Percentiles rank a stretch among this genome's conserved stretches.
Conservation (phyloP, 768 basidiomycete genomes). For the Boletus tylopilopsis region DNA sequence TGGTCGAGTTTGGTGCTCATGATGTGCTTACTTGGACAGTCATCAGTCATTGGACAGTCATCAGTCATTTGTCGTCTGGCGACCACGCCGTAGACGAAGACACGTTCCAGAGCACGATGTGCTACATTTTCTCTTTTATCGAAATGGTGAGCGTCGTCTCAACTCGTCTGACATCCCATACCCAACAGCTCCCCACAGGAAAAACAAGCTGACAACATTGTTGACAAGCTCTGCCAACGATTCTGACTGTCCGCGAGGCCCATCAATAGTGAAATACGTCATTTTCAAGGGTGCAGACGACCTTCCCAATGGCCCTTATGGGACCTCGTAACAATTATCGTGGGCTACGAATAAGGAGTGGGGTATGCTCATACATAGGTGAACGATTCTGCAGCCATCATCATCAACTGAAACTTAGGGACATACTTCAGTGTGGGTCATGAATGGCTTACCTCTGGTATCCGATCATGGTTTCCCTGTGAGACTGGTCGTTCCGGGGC, state of each 20-base stretch:
- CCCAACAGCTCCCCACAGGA: conserved; percentile 53
- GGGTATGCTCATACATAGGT: conserved; percentile 51
- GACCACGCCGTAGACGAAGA: conserved; percentile 91
- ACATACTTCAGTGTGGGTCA: conserved; percentile 39
- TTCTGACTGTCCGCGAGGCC: conserved; percentile 86
- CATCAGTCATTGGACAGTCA: no score
- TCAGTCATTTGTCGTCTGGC: conserved; percentile 87
- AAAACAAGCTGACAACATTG: conserved; percentile 96
- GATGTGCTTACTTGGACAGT: conserved; percentile 42
- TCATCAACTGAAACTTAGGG: neutral
- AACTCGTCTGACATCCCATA: neutral
- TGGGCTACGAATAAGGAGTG: conserved; percentile 43
- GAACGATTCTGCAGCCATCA: neutral
- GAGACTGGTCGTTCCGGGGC: conserved; percentile 57
- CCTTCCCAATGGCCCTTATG: conserved; percentile 59
- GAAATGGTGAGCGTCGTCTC: conserved; percentile 79
- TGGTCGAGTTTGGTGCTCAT: neutral
- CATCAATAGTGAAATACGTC: conserved; percentile 98
- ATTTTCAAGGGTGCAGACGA: conserved; percentile 66
- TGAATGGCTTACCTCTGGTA: conserved; percentile 57
- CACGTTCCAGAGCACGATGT: conserved; percentile 87
- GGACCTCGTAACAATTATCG: conserved; percentile 45
- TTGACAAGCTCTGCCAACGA: conserved; percentile 96
- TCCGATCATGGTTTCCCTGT: conserved; percentile 67
- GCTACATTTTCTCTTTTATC: conserved; percentile 94